Base-by-base conservation (phyloP, 2,329 filamentous ascomycete species). In the Calonectria pseudoturangicola region DNA sequence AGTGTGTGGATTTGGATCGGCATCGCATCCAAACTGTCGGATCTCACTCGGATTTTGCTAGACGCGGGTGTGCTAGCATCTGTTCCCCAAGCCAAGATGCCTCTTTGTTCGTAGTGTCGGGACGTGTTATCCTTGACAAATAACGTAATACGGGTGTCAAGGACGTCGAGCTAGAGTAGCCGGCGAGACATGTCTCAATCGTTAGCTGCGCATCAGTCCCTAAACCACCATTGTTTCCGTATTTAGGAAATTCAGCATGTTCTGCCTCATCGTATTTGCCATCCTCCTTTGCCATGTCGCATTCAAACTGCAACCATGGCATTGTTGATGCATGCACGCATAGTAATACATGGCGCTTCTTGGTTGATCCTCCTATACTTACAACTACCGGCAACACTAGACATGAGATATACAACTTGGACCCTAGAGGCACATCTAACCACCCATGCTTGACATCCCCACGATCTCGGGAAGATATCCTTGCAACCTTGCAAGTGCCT, bases 1-100 rank as follows among this genome's bases (percentile, higher is more conserved):
- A 56, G 64, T 41, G 36, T 51, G 36, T 51, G 36, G 64, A 66
- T 54, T 66, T 66, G 33, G 64, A 66, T 66, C 64, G 48, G 43
- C 64, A 39, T n/a, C 48, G 50, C 39, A 51, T 56, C 64, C 64
- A 66, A 51, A 54, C 41, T 45, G 48, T 43, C 64, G 64, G 64
- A 51, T 47, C 60, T 66, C 48, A 21, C 15, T 51, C 16, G 30
- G 28, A 21, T 30, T 21, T 33, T 43, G 48, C 15, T 51, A 47
- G 48, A 21, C 21, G 36, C 50, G 30, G 54, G 15, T 58, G 15
- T 39, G 54, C 30, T 39, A 21, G 33, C n/a, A 39, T 58, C 54
- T n/a, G 54, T 15, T 58, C 54, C 9, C 33, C 33, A 39, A 28
- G 54, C 36, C 33, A 58, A 36, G n/a, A 45, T n/a, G 43, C 6